Evolutionary conservation across 345 rosid species (phyloP), one percentile per base, ranked within the genome.

Genomic region (Pseudoturritis turrita): DNA sequence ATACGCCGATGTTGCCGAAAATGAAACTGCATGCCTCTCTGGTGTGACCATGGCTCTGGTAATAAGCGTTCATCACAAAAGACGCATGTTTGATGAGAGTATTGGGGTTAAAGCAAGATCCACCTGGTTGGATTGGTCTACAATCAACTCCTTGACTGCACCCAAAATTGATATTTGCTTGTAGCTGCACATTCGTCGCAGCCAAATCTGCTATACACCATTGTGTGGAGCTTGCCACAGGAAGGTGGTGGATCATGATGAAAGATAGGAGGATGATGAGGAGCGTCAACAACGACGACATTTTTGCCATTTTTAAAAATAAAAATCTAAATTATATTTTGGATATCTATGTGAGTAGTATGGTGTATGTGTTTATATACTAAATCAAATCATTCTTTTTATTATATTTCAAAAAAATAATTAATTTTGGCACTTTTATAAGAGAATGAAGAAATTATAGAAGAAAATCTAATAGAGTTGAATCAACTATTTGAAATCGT

Each of bases 31-130:
- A 68, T 23, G 65, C 43, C 0, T 21, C 1, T 26, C 7, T 14
- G 15, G 73, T 44, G 29, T 35, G 55, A 1, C 15, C 55, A 44
- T 55, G 54, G 45, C 3, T 44, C 23, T 36, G 55, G 64, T 68
- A 56, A 33, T 68, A 68, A 36, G 73, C n/a, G 64, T 68, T 68
- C 73, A 68, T 56, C 35, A 68, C 73, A 57, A 14, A 68, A 1
- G 73, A 55, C 1, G 65, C 65, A 56, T 68, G 73, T 7, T 26
- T 57, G 31, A 31, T 0, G 3, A 25, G 73, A 43, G 55, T 44
- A 5, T 56, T 21, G 7, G 73, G 73, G 6, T 10, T 56, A 17
- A 31, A 68, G 37, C 73, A 68, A 4, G 55, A n/a, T 55, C 73
- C 73, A n/a, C 45, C 19, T 22, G 52, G 33, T 31, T 7, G 15